Evolutionary conservation across 495 filamentous ascomycete genomes (phyloP).

Genomic region (Penicillium verhagenii): DNA sequence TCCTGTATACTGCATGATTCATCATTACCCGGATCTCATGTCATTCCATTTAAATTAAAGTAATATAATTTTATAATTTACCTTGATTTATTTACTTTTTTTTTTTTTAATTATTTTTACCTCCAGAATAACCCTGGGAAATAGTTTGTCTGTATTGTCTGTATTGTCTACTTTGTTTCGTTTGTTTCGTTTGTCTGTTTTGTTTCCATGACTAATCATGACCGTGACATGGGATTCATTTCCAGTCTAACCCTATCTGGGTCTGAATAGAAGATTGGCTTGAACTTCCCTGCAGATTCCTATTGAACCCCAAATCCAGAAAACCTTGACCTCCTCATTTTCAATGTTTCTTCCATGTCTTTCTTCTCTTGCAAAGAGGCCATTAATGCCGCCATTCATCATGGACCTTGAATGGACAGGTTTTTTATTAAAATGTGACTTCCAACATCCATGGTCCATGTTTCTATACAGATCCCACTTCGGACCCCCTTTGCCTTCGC

Average conservation of each 20-base stretch:
- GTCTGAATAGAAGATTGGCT: not conserved
- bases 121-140: too few relatives aligned
- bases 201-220: too few relatives aligned
- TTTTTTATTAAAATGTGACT: not conserved
- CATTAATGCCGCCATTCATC: not conserved
- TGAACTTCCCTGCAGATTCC: too few relatives aligned
- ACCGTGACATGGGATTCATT: too few relatives aligned
- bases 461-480: not conserved
- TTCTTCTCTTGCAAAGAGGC: not conserved
- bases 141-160: too few relatives aligned
- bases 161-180: too few relatives aligned
- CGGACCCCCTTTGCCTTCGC: not conserved
- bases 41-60: not conserved
- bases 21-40: too few relatives aligned
- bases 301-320: constrained; percentile 2
- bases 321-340: not conserved
- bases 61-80: not conserved
- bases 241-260: constrained; percentile 1
- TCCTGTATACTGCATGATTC: too few relatives aligned
- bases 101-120: not conserved
- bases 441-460: not conserved
- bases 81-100: too few relatives aligned
- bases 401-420: not conserved
- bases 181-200: too few relatives aligned
- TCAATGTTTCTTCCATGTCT: not conserved